Evolutionary conservation across 148 eudicot species (phyloP).

Genomic region (Silene uniflora): DNA sequence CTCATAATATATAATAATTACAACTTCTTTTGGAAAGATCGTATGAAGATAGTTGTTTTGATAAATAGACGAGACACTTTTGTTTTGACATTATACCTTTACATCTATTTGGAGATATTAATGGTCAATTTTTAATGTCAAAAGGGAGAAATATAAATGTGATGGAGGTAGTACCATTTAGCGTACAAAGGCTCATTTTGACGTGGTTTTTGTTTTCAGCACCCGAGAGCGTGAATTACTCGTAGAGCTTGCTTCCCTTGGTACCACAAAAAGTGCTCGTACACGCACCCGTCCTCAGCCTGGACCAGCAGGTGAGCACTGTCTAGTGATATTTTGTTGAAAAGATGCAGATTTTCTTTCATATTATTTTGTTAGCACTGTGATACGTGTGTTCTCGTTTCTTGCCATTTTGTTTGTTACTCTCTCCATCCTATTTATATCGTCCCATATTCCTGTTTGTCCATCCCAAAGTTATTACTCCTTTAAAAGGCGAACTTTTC

Average conservation of each 20-base stretch:
- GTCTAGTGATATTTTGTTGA: neutral
- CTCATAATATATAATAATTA: neutral
- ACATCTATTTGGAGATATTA: neutral
- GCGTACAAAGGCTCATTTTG: neutral
- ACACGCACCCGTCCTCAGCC: conserved; percentile 57
- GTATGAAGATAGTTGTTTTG: neutral
- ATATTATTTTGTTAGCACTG: neutral
- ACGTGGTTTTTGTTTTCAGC: conserved; percentile 34
- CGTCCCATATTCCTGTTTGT: no score
- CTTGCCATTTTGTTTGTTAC: no score
- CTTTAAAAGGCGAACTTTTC: no score
- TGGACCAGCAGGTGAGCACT: conserved; percentile 55
- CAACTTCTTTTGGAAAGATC: neutral
- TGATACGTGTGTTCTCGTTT: neutral
- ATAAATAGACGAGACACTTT: neutral
- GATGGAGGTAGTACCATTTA: neutral
- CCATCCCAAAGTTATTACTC: no score
- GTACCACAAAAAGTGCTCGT: conserved; percentile 45
- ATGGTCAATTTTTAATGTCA: neutral
- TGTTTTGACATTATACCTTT: neutral
- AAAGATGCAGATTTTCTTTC: neutral
- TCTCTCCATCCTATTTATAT: no score
- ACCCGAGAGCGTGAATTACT: conserved; percentile 77
- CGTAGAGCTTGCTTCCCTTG: conserved; percentile 74
- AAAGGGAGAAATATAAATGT: neutral